These are phyloP conservation scores for Apostasia ramifera DNA, from an alignment of 106 monocot genomes.

Conservation along the genomic window DNA sequence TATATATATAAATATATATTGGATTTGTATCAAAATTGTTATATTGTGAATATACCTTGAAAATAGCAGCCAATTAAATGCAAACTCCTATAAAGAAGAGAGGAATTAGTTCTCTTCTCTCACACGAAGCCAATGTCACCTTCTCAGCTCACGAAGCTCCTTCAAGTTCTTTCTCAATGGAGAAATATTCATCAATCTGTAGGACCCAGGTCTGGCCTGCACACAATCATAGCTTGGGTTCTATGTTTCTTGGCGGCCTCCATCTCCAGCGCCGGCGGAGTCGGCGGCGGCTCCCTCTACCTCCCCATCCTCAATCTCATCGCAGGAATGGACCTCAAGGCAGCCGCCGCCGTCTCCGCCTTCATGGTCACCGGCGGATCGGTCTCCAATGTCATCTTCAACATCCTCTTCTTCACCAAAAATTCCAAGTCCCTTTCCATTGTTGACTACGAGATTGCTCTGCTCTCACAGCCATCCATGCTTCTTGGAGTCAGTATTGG, in stretches of 20 bases:
- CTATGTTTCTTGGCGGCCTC: constrained; percentile 60
- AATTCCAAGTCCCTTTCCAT: not conserved
- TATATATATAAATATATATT: too few relatives aligned
- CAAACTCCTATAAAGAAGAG: too few relatives aligned
- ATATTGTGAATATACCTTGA: too few relatives aligned
- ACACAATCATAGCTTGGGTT: constrained; percentile 17
- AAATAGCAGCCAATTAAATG: too few relatives aligned
- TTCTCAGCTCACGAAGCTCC: not conserved
- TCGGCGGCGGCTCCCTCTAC: constrained; percentile 73
- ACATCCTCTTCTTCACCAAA: constrained; percentile 16
- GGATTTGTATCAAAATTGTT: too few relatives aligned
- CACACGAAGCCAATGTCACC: not conserved
- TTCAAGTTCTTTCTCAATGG: not conserved
- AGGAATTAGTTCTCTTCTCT: too few relatives aligned
- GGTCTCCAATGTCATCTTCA: constrained; percentile 54
- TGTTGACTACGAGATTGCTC: constrained; percentile 59
- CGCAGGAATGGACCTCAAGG: constrained; percentile 49
- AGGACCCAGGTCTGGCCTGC: not conserved
- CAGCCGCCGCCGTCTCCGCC: constrained; percentile 50
- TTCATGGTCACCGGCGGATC: constrained; percentile 81
- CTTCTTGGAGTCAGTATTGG: constrained; percentile 73
- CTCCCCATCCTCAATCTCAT: constrained; percentile 70
- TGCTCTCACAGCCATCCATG: constrained; percentile 72
- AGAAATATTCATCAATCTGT: not conserved
- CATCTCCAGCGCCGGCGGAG: constrained; percentile 70